phyloP scores from a whole-genome alignment of 2,329 filamentous ascomycete genomes.

The Plenodomus biglobosus region DNA sequence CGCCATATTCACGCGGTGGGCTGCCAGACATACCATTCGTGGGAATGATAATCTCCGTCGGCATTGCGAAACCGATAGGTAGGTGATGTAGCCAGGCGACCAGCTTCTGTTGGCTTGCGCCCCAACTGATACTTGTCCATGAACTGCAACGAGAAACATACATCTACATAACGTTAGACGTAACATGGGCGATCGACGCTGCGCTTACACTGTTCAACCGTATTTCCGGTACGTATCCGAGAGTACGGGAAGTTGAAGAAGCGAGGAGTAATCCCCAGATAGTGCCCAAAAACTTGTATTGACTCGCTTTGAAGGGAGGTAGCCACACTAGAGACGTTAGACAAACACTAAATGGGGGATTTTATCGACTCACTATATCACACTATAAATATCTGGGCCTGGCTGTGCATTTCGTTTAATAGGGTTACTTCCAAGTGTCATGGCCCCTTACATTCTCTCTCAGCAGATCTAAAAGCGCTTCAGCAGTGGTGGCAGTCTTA shows the following conservation, averaged over 20 bases:
- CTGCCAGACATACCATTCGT: constrained; percentile 1
- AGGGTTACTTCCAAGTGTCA: neutral
- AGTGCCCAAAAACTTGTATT: constrained; percentile 7
- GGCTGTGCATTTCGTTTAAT: neutral
- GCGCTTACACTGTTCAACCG: neutral
- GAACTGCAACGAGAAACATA: constrained; percentile 3
- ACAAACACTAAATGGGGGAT: neutral
- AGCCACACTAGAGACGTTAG: constrained; percentile 5
- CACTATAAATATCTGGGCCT: neutral
- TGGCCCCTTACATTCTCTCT: neutral
- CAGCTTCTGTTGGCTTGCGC: neutral
- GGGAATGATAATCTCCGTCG: neutral
- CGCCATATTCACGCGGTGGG: neutral
- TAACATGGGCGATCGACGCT: too few relatives aligned
- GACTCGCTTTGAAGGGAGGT: constrained; percentile 10
- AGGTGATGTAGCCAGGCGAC: neutral
- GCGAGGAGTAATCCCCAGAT: constrained; percentile 8
- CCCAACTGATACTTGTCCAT: constrained; percentile 4
- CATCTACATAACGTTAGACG: neutral
- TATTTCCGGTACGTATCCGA: constrained; percentile 1
- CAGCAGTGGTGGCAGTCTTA: neutral
- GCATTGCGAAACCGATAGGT: constrained; percentile 1
- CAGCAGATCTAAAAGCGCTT: neutral
- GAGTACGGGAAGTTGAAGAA: constrained; percentile 7
- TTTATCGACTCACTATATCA: constrained; percentile 1